Conservation (phyloP, 2,329 filamentous ascomycete genomes). For the Penicillium sp. region DNA sequence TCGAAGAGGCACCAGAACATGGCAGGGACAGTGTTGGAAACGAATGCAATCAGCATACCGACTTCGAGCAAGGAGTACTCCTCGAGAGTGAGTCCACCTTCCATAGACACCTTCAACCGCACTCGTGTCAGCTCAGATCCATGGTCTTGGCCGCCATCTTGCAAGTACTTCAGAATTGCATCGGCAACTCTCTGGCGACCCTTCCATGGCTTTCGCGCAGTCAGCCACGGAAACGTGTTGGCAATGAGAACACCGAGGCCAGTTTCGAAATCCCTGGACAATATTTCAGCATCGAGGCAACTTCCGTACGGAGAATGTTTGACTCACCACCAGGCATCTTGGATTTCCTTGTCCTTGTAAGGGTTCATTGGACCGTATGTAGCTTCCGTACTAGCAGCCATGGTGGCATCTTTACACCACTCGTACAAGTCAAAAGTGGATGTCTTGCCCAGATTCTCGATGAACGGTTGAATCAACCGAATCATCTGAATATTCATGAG, state of each 20-base stretch:
- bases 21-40: slow-evolving; percentile 50
- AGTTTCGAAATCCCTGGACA: slow-evolving; percentile 44
- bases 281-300: not conserved
- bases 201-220: slow-evolving; percentile 43
- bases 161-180: slow-evolving; percentile 48
- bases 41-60: slow-evolving; percentile 38
- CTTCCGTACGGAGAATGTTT: not conserved
- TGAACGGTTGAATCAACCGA: slow-evolving; percentile 11
- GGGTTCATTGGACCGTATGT: slow-evolving; percentile 37
- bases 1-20: slow-evolving; percentile 53
- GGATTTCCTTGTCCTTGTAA: slow-evolving; percentile 24
- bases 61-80: slow-evolving; percentile 36
- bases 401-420: slow-evolving; percentile 35
- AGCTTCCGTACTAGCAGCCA: slow-evolving; percentile 33
- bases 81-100: slow-evolving; percentile 22
- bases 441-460: slow-evolving; percentile 23
- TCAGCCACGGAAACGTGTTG: slow-evolving; percentile 41
- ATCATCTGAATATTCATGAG: slow-evolving; percentile 34
- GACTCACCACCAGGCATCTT: slow-evolving; percentile 31
- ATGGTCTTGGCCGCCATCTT: slow-evolving; percentile 42
- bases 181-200: slow-evolving; percentile 41
- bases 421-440: slow-evolving; percentile 29
- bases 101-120: slow-evolving; percentile 20
- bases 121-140: slow-evolving; percentile 32
- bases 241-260: slow-evolving; percentile 37